Evolutionary conservation across 1,139 yeast genomes (phyloP), one percentile per base, ranked within the genome.

Genomic region (Scheffersomyces insectosa): DNA sequence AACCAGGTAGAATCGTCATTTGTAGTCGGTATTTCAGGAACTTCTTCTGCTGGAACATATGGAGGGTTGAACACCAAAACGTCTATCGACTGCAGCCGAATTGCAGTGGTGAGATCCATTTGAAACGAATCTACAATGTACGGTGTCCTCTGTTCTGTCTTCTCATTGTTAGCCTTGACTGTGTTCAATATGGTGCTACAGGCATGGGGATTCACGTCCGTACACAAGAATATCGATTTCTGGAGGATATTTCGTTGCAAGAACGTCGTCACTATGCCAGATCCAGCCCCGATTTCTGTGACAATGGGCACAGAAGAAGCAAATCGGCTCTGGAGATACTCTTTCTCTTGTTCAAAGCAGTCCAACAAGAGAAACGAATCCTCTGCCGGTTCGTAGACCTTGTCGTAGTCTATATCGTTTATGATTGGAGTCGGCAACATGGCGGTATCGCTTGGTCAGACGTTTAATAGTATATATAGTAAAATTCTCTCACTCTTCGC

Each of bases 381-480:
- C 55, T 93, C 99, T 0, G 96, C 80, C 0, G 98, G 98, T 57
- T 93, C 98, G 60, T 93, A 93, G 4, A 91, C 96, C 42, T 62
- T 62, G 25, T 69, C 73, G 46, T 61, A 59, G 51, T 69, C 70
- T 39, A 72, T 47, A 33, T 59, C 50, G 12, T 50, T 51, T 23
- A 70, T 51, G n/a, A 50, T 46, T 2, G 79, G 79, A 3, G 79
- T 73, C 10, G 75, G 69, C 28, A 74, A 57, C 79, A 74, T 73
- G 28, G 3, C 25, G 3, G 25, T 7, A 20, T 20, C 7, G n/a
- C n/a, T n/a, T n/a, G n/a, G n/a, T n/a, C n/a, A n/a, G n/a, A n/a
- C n/a, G n/a, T n/a, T n/a, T n/a, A n/a, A n/a, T n/a, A n/a, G n/a
- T n/a, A n/a, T n/a, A n/a, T n/a, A n/a, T n/a, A n/a, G n/a, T n/a